Evolutionary conservation across 768 basidiomycete genomes (phyloP), one percentile per base, ranked within the genome.

Genomic region (Hericium rajendrae): DNA sequence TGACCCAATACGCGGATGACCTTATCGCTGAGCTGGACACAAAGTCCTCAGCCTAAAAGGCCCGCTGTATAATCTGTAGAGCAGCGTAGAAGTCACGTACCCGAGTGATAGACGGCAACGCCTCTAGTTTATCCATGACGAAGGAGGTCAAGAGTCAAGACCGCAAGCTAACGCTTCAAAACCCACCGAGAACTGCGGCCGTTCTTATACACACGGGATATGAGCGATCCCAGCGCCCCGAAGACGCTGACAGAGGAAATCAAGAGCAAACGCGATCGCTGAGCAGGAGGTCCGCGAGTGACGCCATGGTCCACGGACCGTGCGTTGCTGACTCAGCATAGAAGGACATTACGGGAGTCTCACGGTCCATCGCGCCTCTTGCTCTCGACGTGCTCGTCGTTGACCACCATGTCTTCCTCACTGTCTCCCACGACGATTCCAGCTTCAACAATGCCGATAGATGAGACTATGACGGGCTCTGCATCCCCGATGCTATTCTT

Each of bases 1-100:
- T 91, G 88, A 3, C 86, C 90, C 18, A 92, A 71, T 8, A 92
- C 75, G 60, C 90, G 75, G 6, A 84, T 72, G 1, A 91, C 82
- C 56, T 78, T 75, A 24, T 81, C 77, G 64, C 83, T 90, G 55
- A 92, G 73, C 89, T 91, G 64, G 55, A 48, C 8, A n/a, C 16
- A 20, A 8, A 32, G 32, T 32, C 32, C 32, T 32, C 9, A 32
- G 32, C 32, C 32, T 6, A 32, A 46, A 16, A 18, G 6, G 6
- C 24, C 4, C 18, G 32, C 38, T 38, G 53, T 46, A 43, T 39
- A 37, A 38, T 59, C 54, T 46, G 9, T 48, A 49, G 53, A 20
- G 4, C 13, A 22, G 50, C 11, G 28, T 32, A 37, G 22, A 43
- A 16, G 37, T 2, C 24, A 62, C 74, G 58, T 65, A 85, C 86